A percentile compares a stretch with the other conserved stretches of the same genome.
Evolutionary conservation across 805 yeast species (phyloP).

Genomic region (Lipomyces spencermartinsiae): DNA sequence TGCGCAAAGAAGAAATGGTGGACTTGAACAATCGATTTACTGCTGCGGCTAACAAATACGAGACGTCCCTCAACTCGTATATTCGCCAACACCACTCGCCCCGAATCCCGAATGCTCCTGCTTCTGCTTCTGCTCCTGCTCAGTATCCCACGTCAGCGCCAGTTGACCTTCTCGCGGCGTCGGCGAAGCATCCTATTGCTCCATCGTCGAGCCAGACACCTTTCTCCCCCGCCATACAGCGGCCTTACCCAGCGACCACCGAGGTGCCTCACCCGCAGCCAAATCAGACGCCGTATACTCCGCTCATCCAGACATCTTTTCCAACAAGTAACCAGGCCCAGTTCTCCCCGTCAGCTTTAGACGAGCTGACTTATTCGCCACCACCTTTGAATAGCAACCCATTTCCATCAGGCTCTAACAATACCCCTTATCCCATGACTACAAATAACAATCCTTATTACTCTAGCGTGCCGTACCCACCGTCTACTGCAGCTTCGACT

Average conservation of each 20-base stretch:
- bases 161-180: neutral
- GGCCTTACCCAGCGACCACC: neutral
- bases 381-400: neutral
- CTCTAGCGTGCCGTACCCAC: neutral
- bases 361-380: neutral
- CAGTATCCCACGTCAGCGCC: neutral
- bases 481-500: neutral
- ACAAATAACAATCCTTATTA: neutral
- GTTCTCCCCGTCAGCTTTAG: neutral
- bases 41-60: constrained; percentile 71
- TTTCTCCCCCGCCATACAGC: neutral
- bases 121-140: neutral
- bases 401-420: neutral
- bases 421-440: neutral
- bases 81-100: constrained; percentile 36
- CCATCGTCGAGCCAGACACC: neutral
- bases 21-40: constrained; percentile 73
- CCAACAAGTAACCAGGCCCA: neutral
- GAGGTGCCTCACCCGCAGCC: neutral
- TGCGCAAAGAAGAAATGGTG: constrained; percentile 76
- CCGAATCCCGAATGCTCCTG: neutral
- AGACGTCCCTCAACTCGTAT: constrained; percentile 66
- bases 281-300: neutral
- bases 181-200: neutral
- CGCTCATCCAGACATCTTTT: neutral